These are phyloP conservation scores for Hypoxylon intermedium DNA, from an alignment of 495 filamentous ascomycete species.

Conservation along the genomic window DNA sequence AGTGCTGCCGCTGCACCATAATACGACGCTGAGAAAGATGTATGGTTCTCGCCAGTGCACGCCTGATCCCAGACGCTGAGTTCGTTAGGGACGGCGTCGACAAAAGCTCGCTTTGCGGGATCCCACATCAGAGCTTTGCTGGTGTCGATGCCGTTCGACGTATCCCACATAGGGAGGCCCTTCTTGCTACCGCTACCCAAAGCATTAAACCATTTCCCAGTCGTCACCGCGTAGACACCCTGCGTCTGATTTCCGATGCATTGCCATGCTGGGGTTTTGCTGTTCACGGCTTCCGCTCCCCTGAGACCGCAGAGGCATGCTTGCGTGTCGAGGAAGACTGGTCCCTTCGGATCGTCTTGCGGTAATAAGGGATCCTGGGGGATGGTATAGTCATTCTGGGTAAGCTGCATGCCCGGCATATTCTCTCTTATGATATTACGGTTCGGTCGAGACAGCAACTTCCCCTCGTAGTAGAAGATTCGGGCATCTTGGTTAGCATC, in stretches of 20 bases:
- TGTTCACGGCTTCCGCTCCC: constrained; percentile 4
- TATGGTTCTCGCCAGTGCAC: constrained; percentile 44
- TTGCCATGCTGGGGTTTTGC: constrained; percentile 41
- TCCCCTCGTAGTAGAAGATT: neutral
- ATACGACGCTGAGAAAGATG: constrained; percentile 43
- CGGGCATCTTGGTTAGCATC: constrained; percentile 5
- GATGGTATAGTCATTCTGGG: neutral
- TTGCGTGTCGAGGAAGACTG: constrained; percentile 49
- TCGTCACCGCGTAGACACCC: constrained; percentile 33
- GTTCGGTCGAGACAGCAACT: constrained; percentile 8
- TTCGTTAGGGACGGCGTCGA: constrained; percentile 5
- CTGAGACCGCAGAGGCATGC: constrained; percentile 49
- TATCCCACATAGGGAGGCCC: constrained; percentile 38
- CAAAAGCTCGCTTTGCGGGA: constrained; percentile 11
- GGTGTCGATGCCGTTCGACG: constrained; percentile 36
- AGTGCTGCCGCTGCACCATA: constrained; percentile 33
- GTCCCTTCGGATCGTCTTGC: constrained; percentile 32
- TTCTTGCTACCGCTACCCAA: constrained; percentile 18
- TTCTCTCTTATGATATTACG: constrained; percentile 1
- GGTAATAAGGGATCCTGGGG: constrained; percentile 47
- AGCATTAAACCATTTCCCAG: constrained; percentile 52
- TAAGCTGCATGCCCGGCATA: constrained; percentile 11
- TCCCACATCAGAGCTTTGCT: constrained; percentile 31
- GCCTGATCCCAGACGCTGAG: constrained; percentile 42
- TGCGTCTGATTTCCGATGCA: constrained; percentile 49